Conservation (phyloP, 345 rosid species). For the Euphorbia pulcherrima region DNA sequence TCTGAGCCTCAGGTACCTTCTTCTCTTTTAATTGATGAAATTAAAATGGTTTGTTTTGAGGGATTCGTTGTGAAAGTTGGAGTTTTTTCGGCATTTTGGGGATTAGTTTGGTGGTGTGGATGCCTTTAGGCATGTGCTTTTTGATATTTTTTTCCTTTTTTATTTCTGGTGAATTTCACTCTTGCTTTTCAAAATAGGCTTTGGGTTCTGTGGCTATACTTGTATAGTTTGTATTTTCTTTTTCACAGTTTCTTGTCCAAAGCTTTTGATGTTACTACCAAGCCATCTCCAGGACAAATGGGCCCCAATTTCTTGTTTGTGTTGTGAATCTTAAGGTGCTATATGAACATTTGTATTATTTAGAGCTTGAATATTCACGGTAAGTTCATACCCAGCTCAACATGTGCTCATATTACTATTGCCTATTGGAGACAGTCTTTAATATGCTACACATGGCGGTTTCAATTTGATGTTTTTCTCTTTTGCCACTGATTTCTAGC, state of each 20-base stretch:
- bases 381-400: conserved; percentile 15
- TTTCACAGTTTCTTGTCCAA: conserved; percentile 15
- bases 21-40: not conserved
- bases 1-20: conserved; percentile 71
- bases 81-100: conserved; percentile 6
- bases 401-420: not conserved
- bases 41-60: not conserved
- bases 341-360: conserved; percentile 16
- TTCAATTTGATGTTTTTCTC: not conserved
- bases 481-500: not conserved
- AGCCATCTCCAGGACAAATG: conserved; percentile 18
- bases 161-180: conserved; percentile 18
- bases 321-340: conserved; percentile 10
- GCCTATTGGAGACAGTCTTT: not conserved
- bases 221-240: conserved; percentile 25
- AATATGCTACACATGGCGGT: not conserved
- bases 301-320: conserved; percentile 33
- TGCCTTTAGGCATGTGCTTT: conserved; percentile 10
- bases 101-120: conserved; percentile 20
- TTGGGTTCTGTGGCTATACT: conserved; percentile 20
- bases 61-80: conserved; percentile 7
- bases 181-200: conserved; percentile 17
- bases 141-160: conserved; percentile 21
- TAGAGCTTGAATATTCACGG: conserved; percentile 23
- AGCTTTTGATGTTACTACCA: conserved; percentile 19